phyloP scores from a whole-genome alignment of 345 rosid genomes.

The Salix suchowensis region DNA sequence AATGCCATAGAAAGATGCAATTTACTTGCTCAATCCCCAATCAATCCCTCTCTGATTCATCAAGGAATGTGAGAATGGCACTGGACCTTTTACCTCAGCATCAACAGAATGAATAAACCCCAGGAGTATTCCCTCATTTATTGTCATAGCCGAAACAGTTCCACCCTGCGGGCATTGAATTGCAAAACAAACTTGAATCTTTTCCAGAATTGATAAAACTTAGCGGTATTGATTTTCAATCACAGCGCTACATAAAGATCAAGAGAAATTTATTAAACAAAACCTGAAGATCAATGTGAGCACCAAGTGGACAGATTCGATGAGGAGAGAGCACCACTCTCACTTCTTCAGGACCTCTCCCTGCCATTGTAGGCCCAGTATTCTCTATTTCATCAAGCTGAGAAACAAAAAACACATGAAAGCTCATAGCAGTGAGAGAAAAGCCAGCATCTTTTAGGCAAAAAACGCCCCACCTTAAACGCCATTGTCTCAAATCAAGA shows the following conservation, averaged over 20 bases:
- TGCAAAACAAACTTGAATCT: background rate
- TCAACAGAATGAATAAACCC: too few species aligned
- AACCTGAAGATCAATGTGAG: conserved; percentile 97
- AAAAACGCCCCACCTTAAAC: background rate
- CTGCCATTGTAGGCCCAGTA: conserved; percentile 54
- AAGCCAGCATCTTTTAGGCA: background rate
- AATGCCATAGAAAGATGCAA: background rate
- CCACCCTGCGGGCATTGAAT: conserved; percentile 60
- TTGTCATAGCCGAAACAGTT: conserved; percentile 84
- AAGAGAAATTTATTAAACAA: background rate
- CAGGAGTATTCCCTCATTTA: conserved; percentile 77
- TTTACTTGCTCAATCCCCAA: background rate
- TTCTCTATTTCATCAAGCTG: conserved; percentile 46
- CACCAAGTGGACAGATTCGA: conserved; percentile 93
- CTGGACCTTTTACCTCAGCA: too few species aligned
- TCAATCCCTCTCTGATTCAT: background rate
- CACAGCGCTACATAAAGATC: background rate
- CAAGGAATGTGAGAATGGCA: background rate
- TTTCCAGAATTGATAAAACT: background rate
- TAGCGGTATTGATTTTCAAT: background rate
- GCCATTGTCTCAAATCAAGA: background rate
- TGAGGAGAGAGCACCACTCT: conserved; percentile 77
- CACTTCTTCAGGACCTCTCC: conserved; percentile 49
- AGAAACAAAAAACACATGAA: background rate
- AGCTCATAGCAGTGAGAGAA: background rate